Base-by-base conservation (phyloP, 805 yeast genomes). In the Clavispora phyllophila region DNA sequence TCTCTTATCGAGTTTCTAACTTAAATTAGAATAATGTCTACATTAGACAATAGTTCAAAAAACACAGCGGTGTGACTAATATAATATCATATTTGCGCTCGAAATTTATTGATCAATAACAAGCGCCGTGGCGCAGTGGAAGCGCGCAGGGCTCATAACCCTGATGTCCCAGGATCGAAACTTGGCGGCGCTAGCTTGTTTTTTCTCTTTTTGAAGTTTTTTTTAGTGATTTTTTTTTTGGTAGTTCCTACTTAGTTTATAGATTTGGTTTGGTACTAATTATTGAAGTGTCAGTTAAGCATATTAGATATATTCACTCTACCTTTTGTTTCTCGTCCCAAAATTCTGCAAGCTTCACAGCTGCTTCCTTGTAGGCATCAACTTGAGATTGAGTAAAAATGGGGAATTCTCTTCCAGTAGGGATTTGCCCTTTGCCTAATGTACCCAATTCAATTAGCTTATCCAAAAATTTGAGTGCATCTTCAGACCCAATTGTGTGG, bases 401-500 rank as follows among this genome's bases (percentile, higher is more conserved):
- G 3, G 54, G 54, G 25, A 50, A 50, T 32, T 41, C 37, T n/a
- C 52, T 34, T 10, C 54, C 53, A 20, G 18, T n/a, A 5, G 27
- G 23, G 13, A 19, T 15, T 4, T 7, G 32, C 4, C 39, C 20
- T 9, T 38, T 34, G 19, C 33, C 26, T 14, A 40, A 34, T 3
- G 28, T 25, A 8, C 61, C 64, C 41, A 59, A 51, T 6, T 47
- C 35, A 1, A 54, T 54, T 28, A 68, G 49, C 1, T 37, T 49
- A 3, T 50, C 42, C 43, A 61, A 43, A 39, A 57, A 66, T 1
- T 48, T 50, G 2, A 62, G 46, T 4, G 69, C 70, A 24, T 56
- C 62, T 5, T 46, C 51, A 18, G 54, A 48, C 5, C 66, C 72
- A 39, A 68, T 66, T 5, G 69, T 63, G 45, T 82, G 87, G 59